Evolutionary conservation across 768 basidiomycete species (phyloP).

Genomic region (Mrakia blollopis): DNA sequence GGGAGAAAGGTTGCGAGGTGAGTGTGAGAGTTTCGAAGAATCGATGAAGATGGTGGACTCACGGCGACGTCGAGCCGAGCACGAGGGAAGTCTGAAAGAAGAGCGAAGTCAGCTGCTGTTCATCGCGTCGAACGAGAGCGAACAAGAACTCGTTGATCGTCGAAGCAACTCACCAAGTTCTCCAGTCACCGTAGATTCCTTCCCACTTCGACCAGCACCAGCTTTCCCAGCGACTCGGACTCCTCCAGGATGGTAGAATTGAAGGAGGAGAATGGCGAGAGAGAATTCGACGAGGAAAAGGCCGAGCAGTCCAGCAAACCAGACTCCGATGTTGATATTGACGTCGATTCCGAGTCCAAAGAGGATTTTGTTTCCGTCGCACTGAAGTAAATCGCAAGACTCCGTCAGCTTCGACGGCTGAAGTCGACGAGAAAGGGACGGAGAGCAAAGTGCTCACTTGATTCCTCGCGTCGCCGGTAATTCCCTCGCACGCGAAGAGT

Average conservation of each 20-base stretch:
- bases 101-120: too few relatives aligned
- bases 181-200: constrained; percentile 35
- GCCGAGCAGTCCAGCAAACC: constrained; percentile 19
- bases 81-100: constrained; percentile 36
- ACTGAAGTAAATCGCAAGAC: too few relatives aligned
- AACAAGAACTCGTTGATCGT: too few relatives aligned
- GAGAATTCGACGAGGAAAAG: constrained; percentile 12
- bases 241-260: constrained; percentile 43
- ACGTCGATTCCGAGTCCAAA: constrained; percentile 42
- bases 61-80: constrained; percentile 44
- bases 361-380: constrained; percentile 47
- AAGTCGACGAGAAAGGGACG: too few relatives aligned
- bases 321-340: constrained; percentile 23
- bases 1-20: constrained; percentile 12
- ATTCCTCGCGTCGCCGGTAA: constrained; percentile 36
- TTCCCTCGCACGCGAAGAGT: constrained; percentile 41
- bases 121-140: too few relatives aligned
- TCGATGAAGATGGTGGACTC: not conserved
- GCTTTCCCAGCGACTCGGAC: constrained; percentile 42
- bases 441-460: too few relatives aligned
- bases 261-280: not conserved
- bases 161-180: constrained; percentile 35
- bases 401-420: too few relatives aligned
- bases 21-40: not conserved
- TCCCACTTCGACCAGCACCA: constrained; percentile 18